A percentile compares a stretch with the other conserved stretches of the same genome.
Conservation (phyloP, 176 grass and related monocot genomes). For the Hordeum vulgare region MorexV3_pseudomolecules_assembly NC_058524.1:48403100-48403599, state of each 20-base stretch:
- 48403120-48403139: constrained; percentile 97
- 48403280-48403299: constrained; percentile 92
- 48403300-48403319: constrained; percentile 44
- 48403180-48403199: constrained; percentile 70
- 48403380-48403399: constrained; percentile 6
- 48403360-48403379: not conserved
- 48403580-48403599: not conserved
- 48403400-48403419: not conserved
- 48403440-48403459: not conserved
- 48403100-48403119: constrained; percentile 88
- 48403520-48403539: not conserved
- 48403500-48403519: not conserved
- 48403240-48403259: constrained; percentile 54
- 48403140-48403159: constrained; percentile 92
- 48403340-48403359: not conserved
- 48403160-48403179: constrained; percentile 56
- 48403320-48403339: not conserved
- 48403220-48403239: not conserved
- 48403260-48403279: constrained; percentile 92
- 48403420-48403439: not conserved
- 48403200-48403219: not conserved
- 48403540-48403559: not conserved
- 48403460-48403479: not conserved
- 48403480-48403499: not conserved
- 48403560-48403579: not conserved